A percentile compares a stretch with the other conserved stretches of the same genome.
Evolutionary conservation across 73 alveolate genomes (phyloP).

Genomic region (Paraurostyla sp.): DNA sequence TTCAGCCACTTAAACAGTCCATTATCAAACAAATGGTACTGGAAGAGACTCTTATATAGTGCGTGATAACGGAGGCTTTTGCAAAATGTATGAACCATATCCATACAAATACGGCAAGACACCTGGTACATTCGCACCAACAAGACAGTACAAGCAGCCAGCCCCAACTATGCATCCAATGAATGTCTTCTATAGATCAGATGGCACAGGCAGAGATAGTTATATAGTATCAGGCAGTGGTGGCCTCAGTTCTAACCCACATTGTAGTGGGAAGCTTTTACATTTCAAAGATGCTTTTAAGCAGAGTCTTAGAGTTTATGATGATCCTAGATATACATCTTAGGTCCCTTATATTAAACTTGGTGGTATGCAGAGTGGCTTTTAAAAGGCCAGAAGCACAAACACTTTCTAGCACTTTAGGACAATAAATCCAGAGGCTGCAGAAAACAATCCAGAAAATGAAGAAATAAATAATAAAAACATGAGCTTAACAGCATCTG

Average conservation of each 20-base stretch:
- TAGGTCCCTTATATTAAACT: constrained; percentile 5
- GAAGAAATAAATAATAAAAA: not conserved
- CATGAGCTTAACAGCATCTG: not conserved
- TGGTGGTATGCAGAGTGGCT: constrained; percentile 29
- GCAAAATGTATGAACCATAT: constrained; percentile 39
- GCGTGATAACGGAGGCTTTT: constrained; percentile 74
- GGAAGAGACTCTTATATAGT: constrained; percentile 76
- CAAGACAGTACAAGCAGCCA: not conserved
- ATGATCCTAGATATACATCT: not conserved
- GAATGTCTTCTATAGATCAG: constrained; percentile 67
- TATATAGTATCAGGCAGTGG: constrained; percentile 55
- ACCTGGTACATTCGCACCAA: constrained; percentile 17
- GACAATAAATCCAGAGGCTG: not conserved
- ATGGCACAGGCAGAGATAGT: constrained; percentile 86
- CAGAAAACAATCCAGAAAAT: not conserved
- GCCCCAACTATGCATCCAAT: constrained; percentile 69
- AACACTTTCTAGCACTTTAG: constrained; percentile 3
- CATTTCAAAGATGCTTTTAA: constrained; percentile 35
- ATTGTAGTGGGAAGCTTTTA: constrained; percentile 24
- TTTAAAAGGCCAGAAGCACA: constrained; percentile 24
- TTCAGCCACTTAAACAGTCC: constrained; percentile 61
- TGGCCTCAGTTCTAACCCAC: no score
- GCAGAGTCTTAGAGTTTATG: constrained; percentile 5
- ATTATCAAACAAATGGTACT: constrained; percentile 69
- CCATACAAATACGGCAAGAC: constrained; percentile 1